Base-by-base conservation (phyloP, 441 rosid genomes). In the Adansonia gregorii region DNA sequence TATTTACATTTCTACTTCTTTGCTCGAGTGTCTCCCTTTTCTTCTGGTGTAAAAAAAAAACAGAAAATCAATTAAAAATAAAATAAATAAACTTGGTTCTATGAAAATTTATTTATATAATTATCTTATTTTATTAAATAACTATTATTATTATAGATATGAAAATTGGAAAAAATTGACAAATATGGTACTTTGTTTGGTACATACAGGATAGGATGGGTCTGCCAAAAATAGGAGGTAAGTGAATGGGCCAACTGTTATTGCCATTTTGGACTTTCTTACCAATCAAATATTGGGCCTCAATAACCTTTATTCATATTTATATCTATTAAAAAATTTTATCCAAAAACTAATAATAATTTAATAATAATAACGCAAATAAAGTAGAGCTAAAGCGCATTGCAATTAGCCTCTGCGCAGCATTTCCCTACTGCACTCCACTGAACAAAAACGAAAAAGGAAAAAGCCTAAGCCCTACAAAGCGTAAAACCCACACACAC, bases 311-410 rank as follows among this genome's bases (percentile, higher is more conserved):
- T 58, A 58, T 58, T 20, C 4, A n/a, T 27, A 20, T 59, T 20
- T 20, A 20, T 19, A 8, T 56, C 10, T 3, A 19, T 17, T 56
- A 56, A 2, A 17, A 17, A 56, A 17, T 35, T 35, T 35, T 35
- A 35, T 35, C 39, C 4, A 35, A 35, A 35, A 35, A 35, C 39
- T 35, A 35, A 35, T 35, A 3, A 35, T 35, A 45, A 1, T 45
- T 4, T 4, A 41, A 41, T 41, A 41, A 41, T 41, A 41, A 41
- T 41, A 41, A 41, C 45, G 48, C 48, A 45, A 7, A 45, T 45
- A 1, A 4, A 52, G 56, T 43, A 83, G 41, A 2, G 92, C 78
- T 39, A 7, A 14, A 52, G 56, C 56, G 56, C 7, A 1, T 35
- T 35, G 39, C 39, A 3, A 3, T 35, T 24, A 24, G 41, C 17